These are phyloP conservation scores for Posidonia oceanica DNA, from an alignment of 116 monocot genomes.

Conservation along the genomic window DNA sequence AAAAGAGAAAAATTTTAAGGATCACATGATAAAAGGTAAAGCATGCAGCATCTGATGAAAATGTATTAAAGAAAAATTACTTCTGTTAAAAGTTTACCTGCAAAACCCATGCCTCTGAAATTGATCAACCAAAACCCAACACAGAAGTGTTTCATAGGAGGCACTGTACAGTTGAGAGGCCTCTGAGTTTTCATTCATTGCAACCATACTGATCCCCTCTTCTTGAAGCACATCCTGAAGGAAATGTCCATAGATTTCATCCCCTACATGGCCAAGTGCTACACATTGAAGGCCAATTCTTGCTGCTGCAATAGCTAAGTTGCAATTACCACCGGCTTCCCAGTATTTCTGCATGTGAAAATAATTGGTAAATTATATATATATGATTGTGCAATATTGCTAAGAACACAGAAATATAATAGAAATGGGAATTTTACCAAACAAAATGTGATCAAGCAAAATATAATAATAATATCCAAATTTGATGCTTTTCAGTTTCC, in stretches of 20 bases:
- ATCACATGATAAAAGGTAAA: too few species aligned
- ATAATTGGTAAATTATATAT: constrained; percentile 6
- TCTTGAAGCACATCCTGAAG: constrained; percentile 69
- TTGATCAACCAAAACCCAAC: constrained; percentile 97
- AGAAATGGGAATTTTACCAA: background rate
- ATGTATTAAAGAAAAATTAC: background rate
- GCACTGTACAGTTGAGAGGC: constrained; percentile 12
- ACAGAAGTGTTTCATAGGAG: constrained; percentile 76
- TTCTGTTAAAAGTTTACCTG: constrained; percentile 32
- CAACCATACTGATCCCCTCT: constrained; percentile 57
- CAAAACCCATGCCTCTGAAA: constrained; percentile 96
- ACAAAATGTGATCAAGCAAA: background rate
- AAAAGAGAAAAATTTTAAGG: too few species aligned
- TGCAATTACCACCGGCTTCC: constrained; percentile 98
- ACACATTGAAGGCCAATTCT: constrained; percentile 72
- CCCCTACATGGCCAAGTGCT: constrained; percentile 85
- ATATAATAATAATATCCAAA: too few species aligned
- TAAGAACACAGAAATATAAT: background rate
- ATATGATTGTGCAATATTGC: background rate
- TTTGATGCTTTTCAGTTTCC: too few species aligned
- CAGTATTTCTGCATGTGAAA: constrained; percentile 57
- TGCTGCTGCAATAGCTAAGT: constrained; percentile 83
- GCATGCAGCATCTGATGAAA: background rate
- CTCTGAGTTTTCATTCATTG: constrained; percentile 50
- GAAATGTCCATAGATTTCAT: constrained; percentile 82